phyloP scores from a whole-genome alignment of 768 basidiomycete species.

The Pulveroboletus ravenelii region DNA sequence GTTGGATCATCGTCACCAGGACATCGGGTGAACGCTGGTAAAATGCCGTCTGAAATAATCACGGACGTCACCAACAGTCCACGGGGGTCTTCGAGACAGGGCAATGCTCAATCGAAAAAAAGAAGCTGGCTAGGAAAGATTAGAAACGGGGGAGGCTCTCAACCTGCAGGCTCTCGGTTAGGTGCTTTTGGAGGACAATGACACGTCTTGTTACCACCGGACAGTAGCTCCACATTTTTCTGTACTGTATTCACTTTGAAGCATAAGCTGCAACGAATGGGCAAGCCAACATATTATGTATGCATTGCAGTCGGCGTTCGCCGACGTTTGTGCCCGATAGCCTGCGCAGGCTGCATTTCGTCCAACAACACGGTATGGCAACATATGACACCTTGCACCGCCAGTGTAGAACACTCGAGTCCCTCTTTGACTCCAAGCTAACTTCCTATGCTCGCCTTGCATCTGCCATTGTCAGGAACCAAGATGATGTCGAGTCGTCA shows the following conservation, averaged over 20 bases:
- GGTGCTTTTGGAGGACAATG: slow-evolving; percentile 25
- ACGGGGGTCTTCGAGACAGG: slow-evolving; percentile 25
- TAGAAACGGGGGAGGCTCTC: slow-evolving; percentile 37
- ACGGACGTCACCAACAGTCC: slow-evolving; percentile 70
- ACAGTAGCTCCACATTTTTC: slow-evolving; percentile 6
- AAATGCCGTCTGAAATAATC: slow-evolving; percentile 34
- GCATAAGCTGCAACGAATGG: not conserved
- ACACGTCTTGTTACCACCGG: slow-evolving; percentile 11
- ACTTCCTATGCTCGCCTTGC: slow-evolving; percentile 88
- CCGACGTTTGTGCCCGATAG: slow-evolving; percentile 3
- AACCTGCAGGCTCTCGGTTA: slow-evolving; percentile 14
- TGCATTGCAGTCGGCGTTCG: slow-evolving; percentile 13
- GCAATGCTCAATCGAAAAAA: slow-evolving; percentile 37
- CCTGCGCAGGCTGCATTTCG: not conserved
- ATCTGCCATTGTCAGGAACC: slow-evolving; percentile 51
- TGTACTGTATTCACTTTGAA: slow-evolving; percentile 15
- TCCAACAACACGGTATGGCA: slow-evolving; percentile 43
- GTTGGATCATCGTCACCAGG: slow-evolving; percentile 43
- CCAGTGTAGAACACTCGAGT: slow-evolving; percentile 91
- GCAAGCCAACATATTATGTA: not conserved
- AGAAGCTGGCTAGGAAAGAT: slow-evolving; percentile 73
- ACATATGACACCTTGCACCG: slow-evolving; percentile 86
- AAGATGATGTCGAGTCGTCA: slow-evolving; percentile 61
- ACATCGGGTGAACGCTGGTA: slow-evolving; percentile 38
- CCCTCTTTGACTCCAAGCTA: slow-evolving; percentile 86